Percentiles rank a stretch among this genome's conserved stretches.
Evolutionary conservation across 306 rosid genomes (phyloP).

Genomic region (Vicia faba): DNA sequence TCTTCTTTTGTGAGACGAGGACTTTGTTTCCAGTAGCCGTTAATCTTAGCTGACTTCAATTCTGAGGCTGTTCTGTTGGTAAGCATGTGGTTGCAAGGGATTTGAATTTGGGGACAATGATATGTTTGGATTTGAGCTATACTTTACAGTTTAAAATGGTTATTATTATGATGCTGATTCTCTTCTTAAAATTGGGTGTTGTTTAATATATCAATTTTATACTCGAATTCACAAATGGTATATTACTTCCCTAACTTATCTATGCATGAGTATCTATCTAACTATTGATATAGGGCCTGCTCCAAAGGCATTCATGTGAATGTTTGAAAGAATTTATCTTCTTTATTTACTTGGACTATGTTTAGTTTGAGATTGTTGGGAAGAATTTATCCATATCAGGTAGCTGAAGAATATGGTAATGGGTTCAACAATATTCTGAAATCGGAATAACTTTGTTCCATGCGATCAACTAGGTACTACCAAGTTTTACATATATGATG

Average conservation of each 20-base stretch:
- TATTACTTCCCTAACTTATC: neutral
- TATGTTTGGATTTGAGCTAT: neutral
- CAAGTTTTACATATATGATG: neutral
- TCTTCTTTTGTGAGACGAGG: neutral
- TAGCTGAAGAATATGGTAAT: neutral
- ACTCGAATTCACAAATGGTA: neutral
- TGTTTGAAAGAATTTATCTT: neutral
- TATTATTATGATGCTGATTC: neutral
- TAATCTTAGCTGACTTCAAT: neutral
- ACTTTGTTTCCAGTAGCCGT: neutral
- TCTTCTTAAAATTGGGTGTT: neutral
- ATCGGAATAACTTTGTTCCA: slow-evolving; percentile 3
- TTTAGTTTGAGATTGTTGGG: neutral
- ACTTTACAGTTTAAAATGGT: neutral
- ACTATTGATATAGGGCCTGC: neutral
- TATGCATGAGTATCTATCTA: neutral
- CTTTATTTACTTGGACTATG: neutral
- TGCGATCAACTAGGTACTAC: neutral
- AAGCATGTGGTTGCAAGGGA: neutral
- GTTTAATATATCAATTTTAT: neutral
- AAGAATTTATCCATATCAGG: neutral
- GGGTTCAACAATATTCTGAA: neutral
- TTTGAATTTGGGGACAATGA: neutral
- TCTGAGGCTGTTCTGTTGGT: neutral
- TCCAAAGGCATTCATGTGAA: neutral